These are phyloP conservation scores for Prototheca wickerhamii DNA, from an alignment of 163 green algal species.

Conservation along the genomic window DNA sequence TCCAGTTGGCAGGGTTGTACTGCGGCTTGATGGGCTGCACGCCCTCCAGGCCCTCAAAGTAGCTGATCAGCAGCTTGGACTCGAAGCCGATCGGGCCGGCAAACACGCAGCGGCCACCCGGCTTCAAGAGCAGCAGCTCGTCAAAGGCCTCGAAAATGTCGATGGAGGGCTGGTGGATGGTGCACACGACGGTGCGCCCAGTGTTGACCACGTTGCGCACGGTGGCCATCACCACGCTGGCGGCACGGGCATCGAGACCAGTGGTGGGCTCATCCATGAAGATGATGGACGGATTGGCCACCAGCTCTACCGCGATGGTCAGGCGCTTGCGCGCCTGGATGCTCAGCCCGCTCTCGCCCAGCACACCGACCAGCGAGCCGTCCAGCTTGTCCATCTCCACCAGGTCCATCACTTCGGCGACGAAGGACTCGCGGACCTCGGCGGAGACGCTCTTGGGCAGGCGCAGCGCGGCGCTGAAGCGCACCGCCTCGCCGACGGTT, in stretches of 20 bases:
- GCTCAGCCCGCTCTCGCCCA: conserved; percentile 31
- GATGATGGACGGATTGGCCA: conserved; percentile 55
- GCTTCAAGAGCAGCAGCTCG: conserved; percentile 58
- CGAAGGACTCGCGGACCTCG: conserved; percentile 23
- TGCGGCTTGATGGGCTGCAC: conserved; percentile 16
- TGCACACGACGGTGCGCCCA: conserved; percentile 51
- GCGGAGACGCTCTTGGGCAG: conserved; percentile 22
- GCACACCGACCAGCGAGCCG: conserved; percentile 26
- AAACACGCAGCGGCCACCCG: conserved; percentile 58
- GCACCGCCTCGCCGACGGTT: conserved; percentile 60
- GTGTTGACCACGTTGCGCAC: conserved; percentile 27
- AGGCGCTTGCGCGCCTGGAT: conserved; percentile 58
- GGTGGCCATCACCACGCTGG: conserved; percentile 70
- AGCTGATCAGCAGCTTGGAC: conserved; percentile 44
- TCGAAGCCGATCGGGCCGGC: conserved; percentile 48
- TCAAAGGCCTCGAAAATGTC: conserved; percentile 67
- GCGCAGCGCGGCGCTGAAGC: conserved; percentile 48
- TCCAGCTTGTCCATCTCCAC: conserved; percentile 40
- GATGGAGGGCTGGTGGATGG: conserved; percentile 40
- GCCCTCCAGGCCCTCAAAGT: conserved; percentile 49
- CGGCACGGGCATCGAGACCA: conserved; percentile 71
- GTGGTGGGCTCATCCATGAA: conserved; percentile 44
- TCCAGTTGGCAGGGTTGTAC: conserved; percentile 28
- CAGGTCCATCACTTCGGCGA: conserved; percentile 44
- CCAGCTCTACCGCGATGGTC: conserved; percentile 61